Evolutionary conservation across 257 asterid genomes (phyloP).

Genomic region (Buddleja alternifolia): DNA sequence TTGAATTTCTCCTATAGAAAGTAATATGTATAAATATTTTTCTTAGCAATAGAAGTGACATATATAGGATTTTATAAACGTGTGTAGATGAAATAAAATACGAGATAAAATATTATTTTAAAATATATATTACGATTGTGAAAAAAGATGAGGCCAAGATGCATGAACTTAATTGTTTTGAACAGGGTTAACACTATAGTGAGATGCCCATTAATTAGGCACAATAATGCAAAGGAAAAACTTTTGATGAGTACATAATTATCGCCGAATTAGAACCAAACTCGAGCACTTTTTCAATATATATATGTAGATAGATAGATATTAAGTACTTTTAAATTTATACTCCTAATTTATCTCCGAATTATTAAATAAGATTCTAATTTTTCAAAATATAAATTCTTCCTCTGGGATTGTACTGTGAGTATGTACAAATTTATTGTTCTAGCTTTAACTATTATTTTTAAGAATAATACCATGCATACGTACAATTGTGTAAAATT

Average conservation of each 20-base stretch:
- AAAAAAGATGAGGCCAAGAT: slow-evolving; percentile 12
- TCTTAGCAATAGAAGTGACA: too few species aligned
- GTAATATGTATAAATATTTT: too few species aligned
- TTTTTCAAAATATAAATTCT: background rate
- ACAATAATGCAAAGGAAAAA: slow-evolving; percentile 24
- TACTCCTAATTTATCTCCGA: background rate
- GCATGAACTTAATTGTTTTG: slow-evolving; percentile 24
- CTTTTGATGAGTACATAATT: slow-evolving; percentile 13
- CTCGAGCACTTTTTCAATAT: background rate
- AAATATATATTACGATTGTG: background rate
- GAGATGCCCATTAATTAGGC: slow-evolving; percentile 34
- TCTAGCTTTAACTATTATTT: too few species aligned
- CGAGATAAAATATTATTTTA: too few species aligned
- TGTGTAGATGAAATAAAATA: too few species aligned
- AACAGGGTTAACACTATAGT: slow-evolving; percentile 27
- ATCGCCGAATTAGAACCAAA: slow-evolving; percentile 35
- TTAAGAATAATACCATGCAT: too few species aligned
- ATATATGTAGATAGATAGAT: too few species aligned
- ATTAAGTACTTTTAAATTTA: background rate
- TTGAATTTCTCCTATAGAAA: too few species aligned
- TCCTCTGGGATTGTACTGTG: background rate
- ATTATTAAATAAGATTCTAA: background rate
- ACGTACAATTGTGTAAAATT: too few species aligned
- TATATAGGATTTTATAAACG: too few species aligned
- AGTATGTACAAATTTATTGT: background rate